Percentiles rank a stretch among this genome's conserved stretches.
Conservation (phyloP, 164 flowering plant species). For the Cinnamomum chago region DNA sequence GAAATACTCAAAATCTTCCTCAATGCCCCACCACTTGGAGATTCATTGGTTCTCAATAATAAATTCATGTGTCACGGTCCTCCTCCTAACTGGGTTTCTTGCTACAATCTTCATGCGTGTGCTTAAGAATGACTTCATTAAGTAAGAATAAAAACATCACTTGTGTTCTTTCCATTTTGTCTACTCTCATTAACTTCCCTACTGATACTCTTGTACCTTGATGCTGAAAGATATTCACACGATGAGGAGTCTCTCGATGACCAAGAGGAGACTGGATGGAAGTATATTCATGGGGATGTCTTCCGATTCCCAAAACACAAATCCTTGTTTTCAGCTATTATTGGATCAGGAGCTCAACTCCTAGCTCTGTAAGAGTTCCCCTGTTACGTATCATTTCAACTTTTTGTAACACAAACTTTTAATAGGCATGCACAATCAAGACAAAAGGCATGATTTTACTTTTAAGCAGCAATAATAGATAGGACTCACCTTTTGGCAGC, state of each 20-base stretch:
- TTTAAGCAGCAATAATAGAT: not conserved
- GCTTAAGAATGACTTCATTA: conserved; percentile 31
- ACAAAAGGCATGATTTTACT: no score
- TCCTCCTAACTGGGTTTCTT: conserved; percentile 27
- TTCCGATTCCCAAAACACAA: conserved; percentile 27
- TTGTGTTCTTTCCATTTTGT: not conserved
- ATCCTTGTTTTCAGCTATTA: conserved; percentile 24
- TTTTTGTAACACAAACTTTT: no score
- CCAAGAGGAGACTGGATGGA: conserved; percentile 35
- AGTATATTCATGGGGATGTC: conserved; percentile 30
- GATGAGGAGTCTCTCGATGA: conserved; percentile 28
- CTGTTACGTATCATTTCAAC: not conserved
- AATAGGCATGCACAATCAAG: not conserved
- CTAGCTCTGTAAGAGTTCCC: conserved; percentile 17
- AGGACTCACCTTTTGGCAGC: not conserved
- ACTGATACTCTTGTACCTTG: not conserved
- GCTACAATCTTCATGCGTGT: conserved; percentile 32
- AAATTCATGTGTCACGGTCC: conserved; percentile 31
- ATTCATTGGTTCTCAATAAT: conserved; percentile 35
- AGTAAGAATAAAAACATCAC: conserved; percentile 14
- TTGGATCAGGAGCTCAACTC: conserved; percentile 28
- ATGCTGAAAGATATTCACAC: conserved; percentile 18
- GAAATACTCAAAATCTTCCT: conserved; percentile 27
- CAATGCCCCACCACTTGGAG: conserved; percentile 31
- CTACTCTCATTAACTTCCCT: not conserved